These are phyloP conservation scores for Fonsecaea multimorphosa DNA, from an alignment of 2,329 filamentous ascomycete species.

Conservation along the genomic window DNA sequence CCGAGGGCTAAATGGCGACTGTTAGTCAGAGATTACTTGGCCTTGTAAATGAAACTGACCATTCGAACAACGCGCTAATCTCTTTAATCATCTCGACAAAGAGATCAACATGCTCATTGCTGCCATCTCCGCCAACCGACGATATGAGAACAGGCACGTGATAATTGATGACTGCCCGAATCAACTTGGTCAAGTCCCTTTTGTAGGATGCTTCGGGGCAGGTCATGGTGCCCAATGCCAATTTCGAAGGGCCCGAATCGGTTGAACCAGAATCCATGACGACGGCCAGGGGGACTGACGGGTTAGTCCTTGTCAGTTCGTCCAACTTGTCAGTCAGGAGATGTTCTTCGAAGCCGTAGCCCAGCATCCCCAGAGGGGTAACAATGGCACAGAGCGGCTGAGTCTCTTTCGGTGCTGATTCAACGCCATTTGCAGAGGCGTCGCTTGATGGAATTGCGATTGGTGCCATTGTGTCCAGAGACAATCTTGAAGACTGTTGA, in stretches of 20 bases:
- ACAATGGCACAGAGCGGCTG: constrained; percentile 9
- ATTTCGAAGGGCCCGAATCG: constrained; percentile 10
- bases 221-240: constrained; percentile 37
- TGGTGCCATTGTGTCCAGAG: not conserved
- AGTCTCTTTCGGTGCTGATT: not conserved
- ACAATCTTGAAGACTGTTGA: not conserved
- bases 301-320: not conserved
- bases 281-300: constrained; percentile 13
- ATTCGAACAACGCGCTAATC: constrained; percentile 35
- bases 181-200: constrained; percentile 18
- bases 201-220: constrained; percentile 12
- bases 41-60: not conserved
- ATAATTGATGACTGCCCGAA: constrained; percentile 46
- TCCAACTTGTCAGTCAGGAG: not conserved
- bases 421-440: constrained; percentile 3
- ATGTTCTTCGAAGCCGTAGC: constrained; percentile 22
- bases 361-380: constrained; percentile 24
- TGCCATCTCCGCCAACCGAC: constrained; percentile 57
- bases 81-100: constrained; percentile 50
- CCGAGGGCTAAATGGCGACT: not conserved
- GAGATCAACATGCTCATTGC: constrained; percentile 50
- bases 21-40: not conserved
- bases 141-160: constrained; percentile 47
- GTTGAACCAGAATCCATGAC: constrained; percentile 10
- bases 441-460: not conserved